These are phyloP conservation scores for Ogataea henricii DNA, from an alignment of 805 yeast genomes.

Conservation along the genomic window DNA sequence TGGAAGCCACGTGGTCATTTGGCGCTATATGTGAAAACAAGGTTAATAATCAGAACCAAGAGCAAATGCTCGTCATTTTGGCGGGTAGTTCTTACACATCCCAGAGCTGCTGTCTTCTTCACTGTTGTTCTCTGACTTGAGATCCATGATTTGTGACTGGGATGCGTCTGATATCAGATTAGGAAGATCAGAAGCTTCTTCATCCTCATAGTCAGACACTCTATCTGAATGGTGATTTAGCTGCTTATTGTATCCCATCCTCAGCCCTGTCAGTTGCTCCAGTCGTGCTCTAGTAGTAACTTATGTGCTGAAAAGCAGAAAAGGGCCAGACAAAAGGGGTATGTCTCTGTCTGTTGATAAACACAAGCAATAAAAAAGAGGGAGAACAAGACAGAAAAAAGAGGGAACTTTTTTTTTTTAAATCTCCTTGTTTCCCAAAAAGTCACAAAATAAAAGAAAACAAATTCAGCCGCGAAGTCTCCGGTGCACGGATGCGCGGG, in stretches of 20 bases:
- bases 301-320: not conserved
- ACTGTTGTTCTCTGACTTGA: slow-evolving; percentile 7
- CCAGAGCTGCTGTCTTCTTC: slow-evolving; percentile 17
- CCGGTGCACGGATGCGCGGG: slow-evolving; percentile 3
- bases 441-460: slow-evolving; percentile 12
- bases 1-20: slow-evolving; percentile 13
- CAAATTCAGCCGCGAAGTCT: slow-evolving; percentile 5
- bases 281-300: not conserved
- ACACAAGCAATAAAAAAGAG: not conserved
- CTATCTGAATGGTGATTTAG: slow-evolving; percentile 21
- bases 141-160: slow-evolving; percentile 6
- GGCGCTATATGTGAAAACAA: slow-evolving; percentile 22
- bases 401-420: not conserved
- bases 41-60: slow-evolving; percentile 6
- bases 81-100: slow-evolving; percentile 19
- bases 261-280: not conserved
- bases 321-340: slow-evolving; percentile 1
- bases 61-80: not conserved
- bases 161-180: slow-evolving; percentile 6
- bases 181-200: slow-evolving; percentile 10
- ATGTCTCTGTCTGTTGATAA: not conserved
- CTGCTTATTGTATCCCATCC: slow-evolving; percentile 26
- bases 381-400: slow-evolving; percentile 6
- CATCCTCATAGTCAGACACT: slow-evolving; percentile 22
- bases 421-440: slow-evolving; percentile 1